phyloP scores from a whole-genome alignment of 306 rosid genomes.

The Ormosia semicastrata region DNA sequence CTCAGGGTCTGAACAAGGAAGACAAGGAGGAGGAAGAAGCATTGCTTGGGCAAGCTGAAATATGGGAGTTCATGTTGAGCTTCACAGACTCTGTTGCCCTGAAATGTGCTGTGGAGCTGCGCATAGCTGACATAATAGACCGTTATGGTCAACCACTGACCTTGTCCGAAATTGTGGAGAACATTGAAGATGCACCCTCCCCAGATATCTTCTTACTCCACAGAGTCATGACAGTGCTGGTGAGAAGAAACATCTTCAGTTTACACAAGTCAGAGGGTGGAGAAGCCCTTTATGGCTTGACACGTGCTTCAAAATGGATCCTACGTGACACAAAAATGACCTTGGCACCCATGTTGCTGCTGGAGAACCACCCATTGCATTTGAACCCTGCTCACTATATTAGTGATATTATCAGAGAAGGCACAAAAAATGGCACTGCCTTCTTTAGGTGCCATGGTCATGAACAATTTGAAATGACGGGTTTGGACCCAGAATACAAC shows the following conservation, averaged over 20 bases:
- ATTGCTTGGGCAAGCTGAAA: conserved; percentile 41
- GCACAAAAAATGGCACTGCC: conserved; percentile 37
- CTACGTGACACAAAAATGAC: conserved; percentile 42
- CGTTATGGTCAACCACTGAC: conserved; percentile 33
- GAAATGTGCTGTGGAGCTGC: conserved; percentile 34
- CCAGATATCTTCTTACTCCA: conserved; percentile 22
- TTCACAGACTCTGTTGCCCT: conserved; percentile 41
- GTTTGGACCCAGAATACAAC: conserved; percentile 38
- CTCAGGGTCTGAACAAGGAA: conserved; percentile 25
- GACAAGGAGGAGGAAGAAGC: conserved; percentile 31
- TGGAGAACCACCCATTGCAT: conserved; percentile 43
- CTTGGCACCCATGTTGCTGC: conserved; percentile 36
- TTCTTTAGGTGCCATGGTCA: conserved; percentile 46
- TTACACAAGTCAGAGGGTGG: conserved; percentile 19
- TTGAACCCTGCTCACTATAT: conserved; percentile 34
- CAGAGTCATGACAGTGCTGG: neutral
- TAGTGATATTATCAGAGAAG: conserved; percentile 30
- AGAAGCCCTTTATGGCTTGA: conserved; percentile 32
- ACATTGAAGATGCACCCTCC: conserved; percentile 34
- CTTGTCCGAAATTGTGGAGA: conserved; percentile 25
- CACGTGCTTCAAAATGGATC: conserved; percentile 45
- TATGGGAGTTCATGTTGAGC: conserved; percentile 41
- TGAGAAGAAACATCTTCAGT: conserved; percentile 44
- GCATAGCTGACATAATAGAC: conserved; percentile 43
- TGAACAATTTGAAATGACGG: conserved; percentile 41